These are phyloP conservation scores for Mucor saturninus DNA, from an alignment of 371 early-diverging fungal species.

Conservation along the genomic window DNA sequence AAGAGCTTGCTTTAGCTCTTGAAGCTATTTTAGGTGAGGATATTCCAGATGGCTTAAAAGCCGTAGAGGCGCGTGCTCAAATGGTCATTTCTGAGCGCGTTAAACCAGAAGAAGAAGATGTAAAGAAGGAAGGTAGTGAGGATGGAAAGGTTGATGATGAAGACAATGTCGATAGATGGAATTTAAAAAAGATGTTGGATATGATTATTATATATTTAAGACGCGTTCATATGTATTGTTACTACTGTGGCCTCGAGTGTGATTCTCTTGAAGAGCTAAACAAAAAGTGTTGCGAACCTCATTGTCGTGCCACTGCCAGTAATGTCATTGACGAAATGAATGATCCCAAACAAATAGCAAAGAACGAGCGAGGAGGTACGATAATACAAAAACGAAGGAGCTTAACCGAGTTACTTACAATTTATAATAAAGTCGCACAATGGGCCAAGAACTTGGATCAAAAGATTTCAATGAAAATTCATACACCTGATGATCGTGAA, in stretches of 20 bases:
- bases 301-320: slow-evolving; percentile 60
- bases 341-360: slow-evolving; percentile 33
- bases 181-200: slow-evolving; percentile 75
- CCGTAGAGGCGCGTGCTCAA: slow-evolving; percentile 41
- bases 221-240: slow-evolving; percentile 92
- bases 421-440: slow-evolving; percentile 40
- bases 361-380: slow-evolving; percentile 34
- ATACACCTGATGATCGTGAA: slow-evolving; percentile 68
- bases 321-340: slow-evolving; percentile 8
- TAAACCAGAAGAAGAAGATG: slow-evolving; percentile 3
- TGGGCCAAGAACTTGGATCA: slow-evolving; percentile 73
- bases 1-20: slow-evolving; percentile 66
- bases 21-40: slow-evolving; percentile 43
- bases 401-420: not conserved
- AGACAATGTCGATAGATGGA: slow-evolving; percentile 26
- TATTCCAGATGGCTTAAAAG: slow-evolving; percentile 32
- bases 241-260: slow-evolving; percentile 87
- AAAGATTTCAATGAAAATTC: slow-evolving; percentile 60
- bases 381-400: not conserved
- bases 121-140: slow-evolving; percentile 15
- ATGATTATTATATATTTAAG: slow-evolving; percentile 84
- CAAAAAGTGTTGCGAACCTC: slow-evolving; percentile 76
- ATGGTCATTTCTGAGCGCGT: slow-evolving; percentile 29
- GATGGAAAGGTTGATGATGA: slow-evolving; percentile 26
- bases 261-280: slow-evolving; percentile 83